phyloP scores from a whole-genome alignment of 495 filamentous ascomycete genomes.

The Neurospora sp. region DNA sequence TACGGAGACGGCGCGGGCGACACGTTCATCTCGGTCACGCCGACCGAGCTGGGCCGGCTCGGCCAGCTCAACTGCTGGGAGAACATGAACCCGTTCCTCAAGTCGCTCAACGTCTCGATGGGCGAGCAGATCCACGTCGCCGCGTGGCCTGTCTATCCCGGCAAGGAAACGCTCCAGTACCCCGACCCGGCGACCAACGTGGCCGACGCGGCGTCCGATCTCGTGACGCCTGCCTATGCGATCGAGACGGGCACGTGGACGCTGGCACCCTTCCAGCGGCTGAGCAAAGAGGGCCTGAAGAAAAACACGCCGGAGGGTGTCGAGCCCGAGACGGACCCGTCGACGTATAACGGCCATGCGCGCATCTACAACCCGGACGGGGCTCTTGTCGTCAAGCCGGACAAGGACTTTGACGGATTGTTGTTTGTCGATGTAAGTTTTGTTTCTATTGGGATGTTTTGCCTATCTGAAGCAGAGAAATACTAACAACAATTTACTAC shows the following conservation, averaged over 20 bases:
- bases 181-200: background rate
- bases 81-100: background rate
- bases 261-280: background rate
- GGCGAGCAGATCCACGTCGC: background rate
- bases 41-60: background rate
- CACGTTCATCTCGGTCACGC: background rate
- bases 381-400: background rate
- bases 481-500: background rate
- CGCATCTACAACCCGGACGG: background rate
- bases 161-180: background rate
- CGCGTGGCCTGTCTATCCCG: background rate
- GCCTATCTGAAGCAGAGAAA: background rate
- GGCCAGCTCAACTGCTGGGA: background rate
- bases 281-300: background rate
- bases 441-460: background rate
- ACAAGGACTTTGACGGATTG: background rate
- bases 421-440: background rate
- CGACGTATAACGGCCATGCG: background rate
- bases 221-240: background rate
- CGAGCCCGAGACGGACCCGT: background rate
- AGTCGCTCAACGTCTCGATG: background rate
- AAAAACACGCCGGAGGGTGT: background rate
- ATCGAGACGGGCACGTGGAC: background rate
- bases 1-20: background rate
- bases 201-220: background rate